A percentile compares a stretch with the other conserved stretches of the same genome.
Evolutionary conservation across 192 early-diverging fungal species (phyloP).

Genomic region (Coemansia biformis): DNA sequence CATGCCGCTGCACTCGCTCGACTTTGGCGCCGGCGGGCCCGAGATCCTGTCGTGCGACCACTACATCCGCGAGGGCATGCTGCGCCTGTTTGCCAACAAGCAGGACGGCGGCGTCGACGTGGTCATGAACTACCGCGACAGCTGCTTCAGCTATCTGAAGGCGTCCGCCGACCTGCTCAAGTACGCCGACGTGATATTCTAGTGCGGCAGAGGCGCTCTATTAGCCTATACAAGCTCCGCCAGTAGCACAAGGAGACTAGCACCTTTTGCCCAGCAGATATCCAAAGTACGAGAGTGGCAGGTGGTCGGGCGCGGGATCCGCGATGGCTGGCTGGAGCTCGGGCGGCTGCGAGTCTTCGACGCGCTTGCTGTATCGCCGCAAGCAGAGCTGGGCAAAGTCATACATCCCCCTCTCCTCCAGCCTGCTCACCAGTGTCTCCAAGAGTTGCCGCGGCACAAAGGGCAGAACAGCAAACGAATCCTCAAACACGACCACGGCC

Average conservation of each 20-base stretch:
- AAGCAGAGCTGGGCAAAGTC: constrained; percentile 27
- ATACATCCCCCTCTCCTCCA: constrained; percentile 16
- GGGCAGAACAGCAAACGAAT: constrained; percentile 29
- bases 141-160: constrained; percentile 18
- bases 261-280: constrained; percentile 10
- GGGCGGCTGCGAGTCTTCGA: constrained; percentile 17
- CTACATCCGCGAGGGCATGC: constrained; percentile 32
- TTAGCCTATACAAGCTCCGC: no score
- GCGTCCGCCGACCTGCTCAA: constrained; percentile 14
- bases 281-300: constrained; percentile 32
- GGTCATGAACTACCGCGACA: constrained; percentile 29
- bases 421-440: constrained; percentile 16
- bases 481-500: constrained; percentile 40
- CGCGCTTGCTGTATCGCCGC: constrained; percentile 25
- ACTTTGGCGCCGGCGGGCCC: constrained; percentile 40
- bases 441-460: constrained; percentile 31
- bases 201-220: neutral
- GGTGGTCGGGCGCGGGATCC: constrained; percentile 1
- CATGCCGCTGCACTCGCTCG: constrained; percentile 27
- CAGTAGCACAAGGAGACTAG: no score
- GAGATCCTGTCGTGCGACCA: constrained; percentile 27
- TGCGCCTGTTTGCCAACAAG: constrained; percentile 22
- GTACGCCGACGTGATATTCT: constrained; percentile 34
- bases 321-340: neutral
- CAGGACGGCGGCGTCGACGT: constrained; percentile 44